phyloP scores from a whole-genome alignment of 139 green algal species.

The Coelastrella sp. region DNA sequence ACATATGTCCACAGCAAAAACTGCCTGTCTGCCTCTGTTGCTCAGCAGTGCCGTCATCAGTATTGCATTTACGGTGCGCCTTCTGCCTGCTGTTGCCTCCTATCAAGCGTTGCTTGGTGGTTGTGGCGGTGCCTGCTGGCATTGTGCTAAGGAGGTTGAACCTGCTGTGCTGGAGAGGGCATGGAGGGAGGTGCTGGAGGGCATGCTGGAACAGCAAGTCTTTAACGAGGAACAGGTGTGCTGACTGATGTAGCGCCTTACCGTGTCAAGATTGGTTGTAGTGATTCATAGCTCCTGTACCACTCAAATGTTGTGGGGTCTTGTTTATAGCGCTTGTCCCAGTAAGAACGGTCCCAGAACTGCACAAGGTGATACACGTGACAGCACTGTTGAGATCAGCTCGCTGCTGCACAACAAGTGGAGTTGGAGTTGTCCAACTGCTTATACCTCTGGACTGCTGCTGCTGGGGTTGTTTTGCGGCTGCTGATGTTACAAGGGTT shows the following conservation, averaged over 20 bases:
- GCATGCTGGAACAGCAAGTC: background rate
- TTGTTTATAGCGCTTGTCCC: constrained; percentile 21
- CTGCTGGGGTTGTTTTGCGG: too few species aligned
- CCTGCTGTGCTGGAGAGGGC: constrained; percentile 57
- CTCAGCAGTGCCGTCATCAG: too few species aligned
- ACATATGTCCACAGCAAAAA: too few species aligned
- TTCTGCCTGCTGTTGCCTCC: constrained; percentile 73
- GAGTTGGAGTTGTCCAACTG: background rate
- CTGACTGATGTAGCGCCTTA: background rate
- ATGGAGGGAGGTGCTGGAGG: constrained; percentile 70
- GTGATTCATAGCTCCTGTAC: constrained; percentile 27
- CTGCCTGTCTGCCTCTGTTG: too few species aligned
- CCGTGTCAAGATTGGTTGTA: constrained; percentile 20
- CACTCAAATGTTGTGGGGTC: constrained; percentile 44
- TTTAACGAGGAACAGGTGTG: constrained; percentile 37
- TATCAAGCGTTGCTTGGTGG: constrained; percentile 59
- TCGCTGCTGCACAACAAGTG: background rate
- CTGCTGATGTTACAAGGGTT: too few species aligned
- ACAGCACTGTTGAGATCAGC: background rate
- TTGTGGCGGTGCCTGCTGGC: constrained; percentile 65
- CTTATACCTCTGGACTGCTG: too few species aligned
- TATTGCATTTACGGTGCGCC: too few species aligned
- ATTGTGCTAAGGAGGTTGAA: constrained; percentile 62
- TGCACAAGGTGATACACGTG: background rate
- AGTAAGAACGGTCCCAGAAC: constrained; percentile 13